Evolutionary conservation across 208 protist species (phyloP), one percentile per base, ranked within the genome.

Genomic region (Spongospora subterranea): DNA sequence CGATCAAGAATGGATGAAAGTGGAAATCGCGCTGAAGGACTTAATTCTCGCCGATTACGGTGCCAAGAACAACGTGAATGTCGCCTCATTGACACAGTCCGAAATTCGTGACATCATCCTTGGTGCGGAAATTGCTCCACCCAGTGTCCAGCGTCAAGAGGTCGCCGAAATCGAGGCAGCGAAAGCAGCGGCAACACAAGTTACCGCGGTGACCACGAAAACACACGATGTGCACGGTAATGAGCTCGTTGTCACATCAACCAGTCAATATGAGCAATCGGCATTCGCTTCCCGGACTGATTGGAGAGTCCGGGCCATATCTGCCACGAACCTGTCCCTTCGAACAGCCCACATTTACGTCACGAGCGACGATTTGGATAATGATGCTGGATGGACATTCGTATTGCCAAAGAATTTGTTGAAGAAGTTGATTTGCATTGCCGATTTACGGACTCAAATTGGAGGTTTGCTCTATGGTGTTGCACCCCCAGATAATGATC

Each of bases 101-200:
- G 99, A 99, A 94, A 99, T 99, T 94, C 95, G 99, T 91, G 99
- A 99, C 94, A 99, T 99, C 94, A 98, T 99, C 93, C 95, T 99
- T 1, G 99, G 99, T 89, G 99, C 99, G 96, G 97, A 99, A 92
- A 99, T 99, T 93, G 95, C 97, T 24, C 97, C 98, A 46, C 97
- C 98, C 45, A 98, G 98, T 76, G 95, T 98, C 92, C 98, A 99
- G 95, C 95, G 99, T 88, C 98, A 99, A 94, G 53, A 91, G 50
- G 35, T 99, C 95, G 99, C 98, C 71, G 98, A 99, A 90, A 98
- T 99, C 92, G 98, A 99, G 93, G 97, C 98, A 90, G 96, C 98
- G 92, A 20, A 45, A 95, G 11, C 6, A 43, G 71, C n/a, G 6
- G 17, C 6, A 35, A 43, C 71, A 40, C 17, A 6, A n/a, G 35